Conservation (phyloP, 192 early-diverging fungal species). For the Backusella luteola region DNA sequence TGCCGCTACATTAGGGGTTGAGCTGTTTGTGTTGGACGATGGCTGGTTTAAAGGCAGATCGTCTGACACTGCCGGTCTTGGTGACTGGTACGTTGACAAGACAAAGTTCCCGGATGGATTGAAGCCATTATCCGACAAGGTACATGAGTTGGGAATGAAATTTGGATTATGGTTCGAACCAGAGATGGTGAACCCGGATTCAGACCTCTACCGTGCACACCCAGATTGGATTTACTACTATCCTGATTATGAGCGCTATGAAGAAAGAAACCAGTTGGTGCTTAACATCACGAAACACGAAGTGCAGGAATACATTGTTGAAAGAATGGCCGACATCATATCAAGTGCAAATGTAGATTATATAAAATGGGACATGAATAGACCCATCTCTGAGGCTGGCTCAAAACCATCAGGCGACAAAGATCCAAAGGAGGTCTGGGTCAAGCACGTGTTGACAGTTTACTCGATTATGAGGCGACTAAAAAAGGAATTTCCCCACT, state of each 20-base stretch:
- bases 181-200: constrained; percentile 28
- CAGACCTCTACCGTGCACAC: constrained; percentile 20
- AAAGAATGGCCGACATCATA: not conserved
- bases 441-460: constrained; percentile 6
- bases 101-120: constrained; percentile 25
- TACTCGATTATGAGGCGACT: constrained; percentile 9
- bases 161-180: constrained; percentile 33
- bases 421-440: constrained; percentile 18
- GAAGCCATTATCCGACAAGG: constrained; percentile 16
- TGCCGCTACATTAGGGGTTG: constrained; percentile 12
- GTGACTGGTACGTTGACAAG: constrained; percentile 24
- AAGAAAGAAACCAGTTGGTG: constrained; percentile 20
- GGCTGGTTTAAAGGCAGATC: constrained; percentile 25
- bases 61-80: constrained; percentile 17
- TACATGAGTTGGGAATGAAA: constrained; percentile 20
- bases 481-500: not conserved
- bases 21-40: constrained; percentile 29
- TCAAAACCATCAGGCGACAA: not conserved
- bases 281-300: constrained; percentile 12
- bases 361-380: constrained; percentile 35
- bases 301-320: constrained; percentile 19
- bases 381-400: constrained; percentile 18
- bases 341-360: constrained; percentile 12
- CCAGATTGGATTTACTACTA: constrained; percentile 32
- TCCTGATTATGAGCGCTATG: not conserved